Evolutionary conservation across 1,139 yeast species (phyloP).

Genomic region (Yamadazyma jaroonii): DNA sequence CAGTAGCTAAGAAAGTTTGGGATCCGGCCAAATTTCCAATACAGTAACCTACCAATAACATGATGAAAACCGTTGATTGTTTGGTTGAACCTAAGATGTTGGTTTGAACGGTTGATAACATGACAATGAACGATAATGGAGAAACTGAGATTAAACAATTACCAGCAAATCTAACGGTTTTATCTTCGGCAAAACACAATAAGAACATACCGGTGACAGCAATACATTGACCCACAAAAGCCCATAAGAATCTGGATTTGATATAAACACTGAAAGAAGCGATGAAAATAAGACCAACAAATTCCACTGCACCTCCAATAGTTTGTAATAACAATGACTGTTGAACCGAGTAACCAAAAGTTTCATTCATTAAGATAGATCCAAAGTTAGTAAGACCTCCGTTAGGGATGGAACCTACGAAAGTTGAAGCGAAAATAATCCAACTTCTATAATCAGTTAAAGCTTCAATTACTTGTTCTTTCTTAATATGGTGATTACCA

Average conservation of each 20-base stretch:
- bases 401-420: slow-evolving; percentile 32
- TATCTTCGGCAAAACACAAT: slow-evolving; percentile 45
- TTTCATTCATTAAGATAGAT: slow-evolving; percentile 41
- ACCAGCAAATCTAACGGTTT: slow-evolving; percentile 42
- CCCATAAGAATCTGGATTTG: slow-evolving; percentile 40
- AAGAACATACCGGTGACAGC: slow-evolving; percentile 42
- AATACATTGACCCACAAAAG: slow-evolving; percentile 36
- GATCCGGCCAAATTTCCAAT: slow-evolving; percentile 73
- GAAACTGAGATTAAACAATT: slow-evolving; percentile 22
- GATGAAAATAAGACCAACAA: slow-evolving; percentile 39
- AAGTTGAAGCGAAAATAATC: slow-evolving; percentile 34
- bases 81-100: slow-evolving; percentile 75
- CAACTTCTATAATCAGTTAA: slow-evolving; percentile 44
- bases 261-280: slow-evolving; percentile 26
- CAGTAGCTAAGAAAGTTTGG: slow-evolving; percentile 53
- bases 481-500: slow-evolving; percentile 53
- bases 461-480: slow-evolving; percentile 54
- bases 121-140: slow-evolving; percentile 46
- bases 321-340: slow-evolving; percentile 31
- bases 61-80: slow-evolving; percentile 57
- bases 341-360: slow-evolving; percentile 37
- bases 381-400: slow-evolving; percentile 42
- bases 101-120: slow-evolving; percentile 46
- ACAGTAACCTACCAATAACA: slow-evolving; percentile 60
- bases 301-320: slow-evolving; percentile 38